Base-by-base conservation (phyloP, 2,329 filamentous ascomycete species). In the Fusarium armeniacum region DNA sequence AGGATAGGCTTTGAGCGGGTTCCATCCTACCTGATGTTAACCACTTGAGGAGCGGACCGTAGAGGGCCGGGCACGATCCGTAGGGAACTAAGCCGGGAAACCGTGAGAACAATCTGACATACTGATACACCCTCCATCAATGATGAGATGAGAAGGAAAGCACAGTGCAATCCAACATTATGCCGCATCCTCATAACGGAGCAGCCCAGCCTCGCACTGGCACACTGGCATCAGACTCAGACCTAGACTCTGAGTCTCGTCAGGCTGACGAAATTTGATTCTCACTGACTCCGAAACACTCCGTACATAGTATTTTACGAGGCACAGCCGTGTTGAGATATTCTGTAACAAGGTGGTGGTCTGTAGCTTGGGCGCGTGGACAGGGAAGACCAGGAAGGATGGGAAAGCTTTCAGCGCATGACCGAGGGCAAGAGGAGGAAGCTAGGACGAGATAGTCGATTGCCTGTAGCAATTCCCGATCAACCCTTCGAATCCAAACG, bases 401-500 rank as follows among this genome's bases (percentile, higher is more conserved):
- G 69, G 59, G 56, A 55, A 60, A 70, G 36, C 54, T 22, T 57
- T 43, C 59, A 56, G 60, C 70, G 70, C 69, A 72, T 72, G 70
- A 72, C 70, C 63, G 51, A 66, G 68, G 36, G 57, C 55, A 65
- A 66, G 57, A 69, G 54, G 70, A 62, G 52, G 58, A 44, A 33
- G 44, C 52, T 35, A 52, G 56, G 50, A 58, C 43, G 47, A 53
- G 64, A 70, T 51, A 50, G 56, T 51, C 73, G 74, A 77, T 75
- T 71, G 53, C 67, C 73, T 72, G 73, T 75, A 73, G 71, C 62
- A 72, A 64, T 43, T 66, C 69, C 68, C 72, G 73, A 77, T 72
- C 71, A 72, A 62, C 62, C 65, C 65, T 62, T 61, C 54, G 55
- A 67, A 59, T 64, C 65, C 59, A 55, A 74, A 65, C 59, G 68